Evolutionary conservation across 2,329 filamentous ascomycete genomes (phyloP), one percentile per base, ranked within the genome.

Genomic region (Pseudohalonectria lignicola): DNA sequence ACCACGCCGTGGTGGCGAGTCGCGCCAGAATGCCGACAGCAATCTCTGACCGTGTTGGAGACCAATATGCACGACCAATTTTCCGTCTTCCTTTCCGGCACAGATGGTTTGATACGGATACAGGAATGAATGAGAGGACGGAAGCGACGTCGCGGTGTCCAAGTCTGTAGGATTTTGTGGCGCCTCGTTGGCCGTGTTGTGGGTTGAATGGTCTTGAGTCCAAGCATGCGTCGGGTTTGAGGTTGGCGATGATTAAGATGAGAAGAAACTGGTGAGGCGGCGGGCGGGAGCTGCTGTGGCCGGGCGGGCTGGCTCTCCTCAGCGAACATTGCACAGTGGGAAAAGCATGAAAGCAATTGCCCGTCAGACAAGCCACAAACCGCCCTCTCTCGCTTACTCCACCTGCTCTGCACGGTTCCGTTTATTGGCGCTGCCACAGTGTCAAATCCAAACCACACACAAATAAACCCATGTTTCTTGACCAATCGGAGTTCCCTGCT

Each of bases 21-120:
- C 52, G 55, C 57, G 55, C 53, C 52, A 56, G 52, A 54, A 51
- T 49, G 54, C 54, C 53, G 57, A 58, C 56, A 55, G 53, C 48
- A 55, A 52, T 53, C 51, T 45, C 52, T 48, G 52, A 54, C 49
- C 46, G 52, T 36, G n/a, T 16, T 26, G 15, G 17, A 19, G n/a
- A 26, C 34, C 21, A 26, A 29, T 26, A 36, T 36, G 34, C 34
- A 36, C 34, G 18, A 18, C 18, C 30, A 15, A 26, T 34, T 26
- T 36, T 36, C 34, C 23, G 15, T 26, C 34, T 23, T 34, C 9
- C 12, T 16, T 13, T 34, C 31, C 18, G 17, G 31, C 23, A 20
- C 31, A 20, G 31, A 20, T 18, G 31, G 15, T 20, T 11, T 5
- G 19, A 19, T 33, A 33, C 17, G 31, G 31, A 33, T 33, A 33